Base-by-base conservation (phyloP, 805 yeast genomes). In the Tetrapisispora pingtungensis region DNA sequence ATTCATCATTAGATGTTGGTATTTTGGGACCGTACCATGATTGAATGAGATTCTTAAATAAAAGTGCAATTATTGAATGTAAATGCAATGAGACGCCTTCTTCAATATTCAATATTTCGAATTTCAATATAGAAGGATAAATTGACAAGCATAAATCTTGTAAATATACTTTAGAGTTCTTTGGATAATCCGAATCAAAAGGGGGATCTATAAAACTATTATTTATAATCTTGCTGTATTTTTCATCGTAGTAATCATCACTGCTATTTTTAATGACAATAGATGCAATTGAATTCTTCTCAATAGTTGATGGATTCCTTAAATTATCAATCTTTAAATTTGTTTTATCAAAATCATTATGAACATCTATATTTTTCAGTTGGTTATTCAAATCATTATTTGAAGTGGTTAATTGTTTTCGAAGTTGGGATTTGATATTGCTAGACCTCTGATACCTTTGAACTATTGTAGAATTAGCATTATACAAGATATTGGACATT, bases 21-120 rank as follows among this genome's bases (percentile, higher is more conserved):
- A 62, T 54, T 43, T 58, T 62, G n/a, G 46, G 30, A 13, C 65
- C 65, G 44, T 60, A 60, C 66, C 66, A 62, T 13, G 56, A 41
- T 6, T 41, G 42, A 8, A 62, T 42, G 42, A 55, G 61, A 41
- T 57, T 61, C 40, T 56, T 49, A 19, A 57, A 41, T 10, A 61
- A 41, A 31, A 62, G 48, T 8, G 58, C 53, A 34, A 50, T 27
- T 10, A 62, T 50, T 6, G 65, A 55, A 38, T 55, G 51, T 1
- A 53, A 33, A n/a, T 56, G 49, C 27, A 62, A 45, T 19, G 53
- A 52, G 1, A 46, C 24, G 10, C 31, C 33, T 10, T 38, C 26
- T 5, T 49, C 40, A 30, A 56, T 22, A 3, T 39, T 26, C 1
- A 33, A 8, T 1, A 62, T 50, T 14, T 46, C 33, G 7, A 39